Percentiles rank a stretch among this genome's conserved stretches.
Evolutionary conservation across 192 early-diverging fungal genomes (phyloP).

Genomic region (Backusella westeae): DNA sequence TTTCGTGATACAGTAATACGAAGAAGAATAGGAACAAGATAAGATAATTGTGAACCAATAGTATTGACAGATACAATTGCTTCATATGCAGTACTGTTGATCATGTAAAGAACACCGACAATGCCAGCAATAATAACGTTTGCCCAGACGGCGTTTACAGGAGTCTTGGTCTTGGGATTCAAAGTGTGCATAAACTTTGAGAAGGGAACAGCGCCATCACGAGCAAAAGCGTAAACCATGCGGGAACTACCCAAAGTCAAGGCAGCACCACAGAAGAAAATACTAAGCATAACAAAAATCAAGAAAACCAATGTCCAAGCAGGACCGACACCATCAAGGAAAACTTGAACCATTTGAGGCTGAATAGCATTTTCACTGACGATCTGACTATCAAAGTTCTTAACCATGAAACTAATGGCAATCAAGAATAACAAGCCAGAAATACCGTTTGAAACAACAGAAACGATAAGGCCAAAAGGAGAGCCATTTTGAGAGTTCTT

Average conservation of each 20-base stretch:
- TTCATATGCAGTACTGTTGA: constrained; percentile 44
- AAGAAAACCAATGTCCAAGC: constrained; percentile 45
- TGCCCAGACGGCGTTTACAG: constrained; percentile 52
- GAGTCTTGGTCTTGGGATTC: constrained; percentile 39
- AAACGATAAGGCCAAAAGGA: constrained; percentile 44
- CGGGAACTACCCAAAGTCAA: constrained; percentile 49
- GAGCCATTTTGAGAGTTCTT: constrained; percentile 48
- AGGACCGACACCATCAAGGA: constrained; percentile 43
- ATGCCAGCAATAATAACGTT: constrained; percentile 48
- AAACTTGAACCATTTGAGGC: constrained; percentile 43
- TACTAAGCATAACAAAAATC: constrained; percentile 44
- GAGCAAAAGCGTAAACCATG: constrained; percentile 58
- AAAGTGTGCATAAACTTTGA: constrained; percentile 45
- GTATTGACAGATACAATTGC: constrained; percentile 59
- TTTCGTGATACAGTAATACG: constrained; percentile 44
- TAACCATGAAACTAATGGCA: constrained; percentile 45
- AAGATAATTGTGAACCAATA: constrained; percentile 50
- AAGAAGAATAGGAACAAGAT: constrained; percentile 49
- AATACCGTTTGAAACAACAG: constrained; percentile 36
- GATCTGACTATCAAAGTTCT: constrained; percentile 38
- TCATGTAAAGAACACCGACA: constrained; percentile 48
- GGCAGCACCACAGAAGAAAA: constrained; percentile 48
- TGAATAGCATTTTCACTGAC: constrained; percentile 32
- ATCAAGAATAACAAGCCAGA: constrained; percentile 48
- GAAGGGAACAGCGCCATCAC: constrained; percentile 55